Evolutionary conservation across 1,139 yeast species (phyloP).

Genomic region (Kodamaea fungicola): DNA sequence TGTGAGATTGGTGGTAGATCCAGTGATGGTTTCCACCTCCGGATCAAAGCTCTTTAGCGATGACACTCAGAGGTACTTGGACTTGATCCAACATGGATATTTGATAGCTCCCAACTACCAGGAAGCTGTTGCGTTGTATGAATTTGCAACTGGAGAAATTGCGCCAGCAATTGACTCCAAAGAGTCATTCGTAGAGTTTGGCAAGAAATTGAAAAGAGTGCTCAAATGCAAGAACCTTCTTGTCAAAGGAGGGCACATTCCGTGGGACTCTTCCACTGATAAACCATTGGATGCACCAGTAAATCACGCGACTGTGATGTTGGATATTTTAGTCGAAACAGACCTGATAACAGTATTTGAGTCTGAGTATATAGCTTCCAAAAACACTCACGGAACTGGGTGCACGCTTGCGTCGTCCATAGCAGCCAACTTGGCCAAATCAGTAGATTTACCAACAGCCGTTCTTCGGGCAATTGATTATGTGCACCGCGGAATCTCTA

Average conservation of each 20-base stretch:
- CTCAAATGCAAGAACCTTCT: slow-evolving; percentile 55
- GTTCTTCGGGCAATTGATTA: slow-evolving; percentile 58
- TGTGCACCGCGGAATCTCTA: slow-evolving; percentile 59
- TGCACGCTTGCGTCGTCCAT: slow-evolving; percentile 84
- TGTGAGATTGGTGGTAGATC: slow-evolving; percentile 62
- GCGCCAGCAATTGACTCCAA: slow-evolving; percentile 13
- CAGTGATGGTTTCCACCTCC: slow-evolving; percentile 79
- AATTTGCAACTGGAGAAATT: slow-evolving; percentile 15
- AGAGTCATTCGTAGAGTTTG: slow-evolving; percentile 40
- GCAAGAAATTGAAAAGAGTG: slow-evolving; percentile 35
- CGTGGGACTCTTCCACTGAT: slow-evolving; percentile 36
- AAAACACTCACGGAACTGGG: slow-evolving; percentile 85
- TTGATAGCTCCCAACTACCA: slow-evolving; percentile 73
- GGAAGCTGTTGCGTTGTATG: slow-evolving; percentile 53
- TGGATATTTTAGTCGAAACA: slow-evolving; percentile 60
- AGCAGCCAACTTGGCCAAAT: slow-evolving; percentile 69
- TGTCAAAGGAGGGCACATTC: slow-evolving; percentile 80
- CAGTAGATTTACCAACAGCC: slow-evolving; percentile 42
- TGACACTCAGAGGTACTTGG: slow-evolving; percentile 30
- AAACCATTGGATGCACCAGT: slow-evolving; percentile 17
- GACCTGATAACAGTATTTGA: slow-evolving; percentile 42
- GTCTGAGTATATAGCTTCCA: slow-evolving; percentile 47
- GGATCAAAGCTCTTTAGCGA: slow-evolving; percentile 58
- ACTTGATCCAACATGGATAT: slow-evolving; percentile 52
- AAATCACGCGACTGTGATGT: slow-evolving; percentile 9